phyloP scores from a whole-genome alignment of 164 flowering plant species.

The Macadamia tetraphylla region DNA sequence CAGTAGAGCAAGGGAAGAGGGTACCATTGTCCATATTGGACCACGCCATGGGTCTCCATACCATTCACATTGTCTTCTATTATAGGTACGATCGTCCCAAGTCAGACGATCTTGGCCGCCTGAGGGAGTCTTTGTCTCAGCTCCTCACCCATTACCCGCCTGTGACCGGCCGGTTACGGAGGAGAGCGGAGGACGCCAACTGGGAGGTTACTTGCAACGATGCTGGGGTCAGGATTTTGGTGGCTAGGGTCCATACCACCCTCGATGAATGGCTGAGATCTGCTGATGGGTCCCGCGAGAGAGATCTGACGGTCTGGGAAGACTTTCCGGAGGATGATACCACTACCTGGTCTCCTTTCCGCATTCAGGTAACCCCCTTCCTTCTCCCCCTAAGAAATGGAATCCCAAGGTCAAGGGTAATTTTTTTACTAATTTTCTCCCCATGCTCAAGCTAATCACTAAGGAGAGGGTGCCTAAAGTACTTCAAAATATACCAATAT shows the following conservation, averaged over 20 bases:
- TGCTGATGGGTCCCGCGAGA: constrained; percentile 42
- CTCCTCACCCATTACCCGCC: constrained; percentile 43
- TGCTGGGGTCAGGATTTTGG: constrained; percentile 58
- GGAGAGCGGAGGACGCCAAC: constrained; percentile 31
- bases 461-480: too few relatives aligned
- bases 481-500: too few relatives aligned
- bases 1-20: constrained; percentile 38
- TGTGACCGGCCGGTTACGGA: constrained; percentile 57
- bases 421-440: too few relatives aligned
- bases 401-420: too few relatives aligned
- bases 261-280: constrained; percentile 74
- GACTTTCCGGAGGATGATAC: constrained; percentile 66
- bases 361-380: constrained; percentile 48
- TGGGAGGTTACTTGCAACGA: constrained; percentile 72
- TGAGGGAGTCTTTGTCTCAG: constrained; percentile 41
- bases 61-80: constrained; percentile 54
- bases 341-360: constrained; percentile 61
- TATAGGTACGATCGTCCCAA: constrained; percentile 26
- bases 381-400: too few relatives aligned
- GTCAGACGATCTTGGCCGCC: constrained; percentile 22
- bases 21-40: constrained; percentile 44
- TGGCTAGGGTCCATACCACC: constrained; percentile 41
- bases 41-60: constrained; percentile 54
- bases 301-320: constrained; percentile 56
- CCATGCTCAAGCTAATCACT: too few relatives aligned